Base-by-base conservation (phyloP, 2,329 filamentous ascomycete species). In the Fusarium cyanostomum region DNA sequence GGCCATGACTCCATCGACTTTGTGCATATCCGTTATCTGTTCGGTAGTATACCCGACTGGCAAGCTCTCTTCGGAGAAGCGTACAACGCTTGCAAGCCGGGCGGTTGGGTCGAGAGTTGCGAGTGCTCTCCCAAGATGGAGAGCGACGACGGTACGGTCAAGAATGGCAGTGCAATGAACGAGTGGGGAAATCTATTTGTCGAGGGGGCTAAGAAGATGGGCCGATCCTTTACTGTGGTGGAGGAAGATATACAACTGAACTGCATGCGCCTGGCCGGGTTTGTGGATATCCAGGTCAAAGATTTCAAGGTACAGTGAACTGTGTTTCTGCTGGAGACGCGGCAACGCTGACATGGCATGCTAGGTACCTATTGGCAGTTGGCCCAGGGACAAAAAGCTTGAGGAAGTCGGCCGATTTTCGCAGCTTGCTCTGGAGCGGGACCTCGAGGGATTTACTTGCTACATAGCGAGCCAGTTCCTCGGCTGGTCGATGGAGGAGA, bases 381-480 rank as follows among this genome's bases (percentile, higher is more conserved):
- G 60, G 60, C 43, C 60, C 5, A 56, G 54, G 7, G 60, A 63
- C 24, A 15, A 34, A 5, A 51, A 30, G 10, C 42, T 51, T 34
- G 33, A 45, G 3, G 46, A 63, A 27, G 46, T 63, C 3, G 60
- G 60, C 5, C 50, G 43, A n/a, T 63, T 45, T 24, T 43, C 54
- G 4, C 52, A 57, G 8, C 35, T 44, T 12, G 49, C 57, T 5
- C 31, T 63, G 7, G 60, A 63, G 38, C 52, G 53, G n/a, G 60
- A 63, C 18, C 48, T 63, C 9, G 60, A 61, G 13, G 60, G 60
- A 2, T 57, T 54, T 10, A 49, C 61, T 10, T 9, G 61, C 16
- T 63, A 57, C 18, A 63, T 61, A 57, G 52, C 60, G 2, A 63
- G 18, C 27, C 39, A 53, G 12, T 35, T 63, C 8, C 33, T 57